These are phyloP conservation scores for Cytidiella melzeri DNA, from an alignment of 768 basidiomycete species.

Conservation along the genomic window DNA sequence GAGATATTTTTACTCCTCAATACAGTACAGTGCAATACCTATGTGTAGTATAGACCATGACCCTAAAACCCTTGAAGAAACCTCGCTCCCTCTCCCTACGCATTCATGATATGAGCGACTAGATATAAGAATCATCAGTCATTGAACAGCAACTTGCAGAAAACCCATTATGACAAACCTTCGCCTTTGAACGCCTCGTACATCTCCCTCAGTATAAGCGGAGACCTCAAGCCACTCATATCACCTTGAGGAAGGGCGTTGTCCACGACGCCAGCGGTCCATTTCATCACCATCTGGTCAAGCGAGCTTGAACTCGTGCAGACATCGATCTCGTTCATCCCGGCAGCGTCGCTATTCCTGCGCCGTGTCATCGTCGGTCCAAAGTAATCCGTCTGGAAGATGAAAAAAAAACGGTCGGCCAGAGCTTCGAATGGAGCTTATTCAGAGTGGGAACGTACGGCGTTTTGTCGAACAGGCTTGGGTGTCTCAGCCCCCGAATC, in stretches of 20 bases:
- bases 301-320: not conserved
- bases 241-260: not conserved
- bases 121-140: not conserved
- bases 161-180: too few species aligned
- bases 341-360: not conserved
- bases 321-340: not conserved
- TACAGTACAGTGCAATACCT: too few species aligned
- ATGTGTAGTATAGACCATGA: too few species aligned
- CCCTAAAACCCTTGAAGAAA: too few species aligned
- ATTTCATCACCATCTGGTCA: not conserved
- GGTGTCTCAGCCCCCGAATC: not conserved
- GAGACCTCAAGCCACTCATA: not conserved
- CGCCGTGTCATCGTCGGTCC: not conserved
- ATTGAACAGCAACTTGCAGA: too few species aligned
- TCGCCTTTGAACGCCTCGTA: not conserved
- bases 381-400: not conserved
- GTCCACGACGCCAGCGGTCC: not conserved
- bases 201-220: not conserved
- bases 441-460: not conserved
- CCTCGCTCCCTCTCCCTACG: too few species aligned
- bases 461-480: not conserved
- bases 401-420: too few species aligned
- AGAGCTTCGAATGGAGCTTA: too few species aligned
- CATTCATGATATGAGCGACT: not conserved
- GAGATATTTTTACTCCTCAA: too few species aligned